Evolutionary conservation across 1,139 yeast genomes (phyloP).

Genomic region (Blastobotrys proliferans): DNA sequence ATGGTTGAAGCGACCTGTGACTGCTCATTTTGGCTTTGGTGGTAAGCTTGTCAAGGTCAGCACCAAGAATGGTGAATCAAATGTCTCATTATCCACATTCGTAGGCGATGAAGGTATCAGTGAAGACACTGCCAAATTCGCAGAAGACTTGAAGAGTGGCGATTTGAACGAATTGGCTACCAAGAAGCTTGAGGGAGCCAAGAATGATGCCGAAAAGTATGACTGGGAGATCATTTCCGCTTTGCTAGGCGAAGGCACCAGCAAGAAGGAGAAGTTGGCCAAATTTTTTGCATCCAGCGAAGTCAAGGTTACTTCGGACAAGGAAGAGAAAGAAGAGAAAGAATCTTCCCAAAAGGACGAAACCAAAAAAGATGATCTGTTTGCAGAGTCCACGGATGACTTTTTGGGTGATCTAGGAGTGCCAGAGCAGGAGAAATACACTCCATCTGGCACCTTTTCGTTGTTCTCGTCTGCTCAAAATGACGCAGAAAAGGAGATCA

Average conservation of each 20-base stretch:
- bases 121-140: slow-evolving; percentile 43
- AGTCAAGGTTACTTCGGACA: slow-evolving; percentile 15
- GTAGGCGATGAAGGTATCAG: slow-evolving; percentile 37
- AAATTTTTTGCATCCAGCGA: slow-evolving; percentile 25
- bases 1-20: slow-evolving; percentile 77
- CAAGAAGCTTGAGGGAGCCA: slow-evolving; percentile 26
- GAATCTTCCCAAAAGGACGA: no score
- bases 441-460: slow-evolving; percentile 44
- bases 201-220: slow-evolving; percentile 45
- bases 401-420: slow-evolving; percentile 29
- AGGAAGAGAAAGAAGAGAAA: slow-evolving; percentile 11
- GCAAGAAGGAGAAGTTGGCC: slow-evolving; percentile 39
- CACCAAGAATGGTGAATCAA: slow-evolving; percentile 38
- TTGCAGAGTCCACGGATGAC: slow-evolving; percentile 30
- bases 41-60: slow-evolving; percentile 71
- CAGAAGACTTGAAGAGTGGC: slow-evolving; percentile 52
- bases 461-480: slow-evolving; percentile 39
- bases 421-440: slow-evolving; percentile 22
- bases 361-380: slow-evolving; percentile 27
- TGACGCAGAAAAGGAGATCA: slow-evolving; percentile 48
- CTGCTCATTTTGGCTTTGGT: slow-evolving; percentile 89
- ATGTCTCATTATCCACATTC: slow-evolving; percentile 51
- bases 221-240: slow-evolving; percentile 78
- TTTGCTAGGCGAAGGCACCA: slow-evolving; percentile 42
- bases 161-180: slow-evolving; percentile 19